phyloP scores from a whole-genome alignment of 352 stramenopile genomes.

The Sclerospora graminicola region DNA sequence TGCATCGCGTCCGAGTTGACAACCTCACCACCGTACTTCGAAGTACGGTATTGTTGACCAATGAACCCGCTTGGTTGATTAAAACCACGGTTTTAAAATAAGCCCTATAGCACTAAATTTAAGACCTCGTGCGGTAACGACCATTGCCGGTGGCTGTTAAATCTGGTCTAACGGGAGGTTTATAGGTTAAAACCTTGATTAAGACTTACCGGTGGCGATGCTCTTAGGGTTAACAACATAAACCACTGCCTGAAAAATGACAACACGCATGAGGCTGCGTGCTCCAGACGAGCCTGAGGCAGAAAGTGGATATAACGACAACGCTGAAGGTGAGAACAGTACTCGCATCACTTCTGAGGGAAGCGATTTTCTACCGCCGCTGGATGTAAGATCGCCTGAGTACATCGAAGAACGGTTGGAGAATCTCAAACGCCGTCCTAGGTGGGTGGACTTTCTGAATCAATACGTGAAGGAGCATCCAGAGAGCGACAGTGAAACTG shows the following conservation, averaged over 20 bases:
- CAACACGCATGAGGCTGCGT: slow-evolving; percentile 38
- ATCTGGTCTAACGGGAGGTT: too few species aligned
- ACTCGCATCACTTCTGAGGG: slow-evolving; percentile 10
- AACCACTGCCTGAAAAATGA: slow-evolving; percentile 16
- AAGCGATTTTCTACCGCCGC: slow-evolving; percentile 23
- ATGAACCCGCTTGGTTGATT: too few species aligned
- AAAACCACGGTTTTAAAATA: too few species aligned
- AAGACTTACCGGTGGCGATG: too few species aligned
- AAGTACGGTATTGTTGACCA: too few species aligned
- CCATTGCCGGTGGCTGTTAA: too few species aligned
- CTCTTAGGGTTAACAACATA: too few species aligned
- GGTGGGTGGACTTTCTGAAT: slow-evolving; percentile 54
- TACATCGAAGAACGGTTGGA: slow-evolving; percentile 80
- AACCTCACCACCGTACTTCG: too few species aligned
- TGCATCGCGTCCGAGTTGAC: too few species aligned
- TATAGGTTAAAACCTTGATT: too few species aligned
- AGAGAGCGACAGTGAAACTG: slow-evolving; percentile 28
- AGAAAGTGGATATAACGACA: slow-evolving; percentile 21
- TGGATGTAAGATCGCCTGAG: slow-evolving; percentile 67
- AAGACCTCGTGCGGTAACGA: too few species aligned
- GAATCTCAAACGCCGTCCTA: slow-evolving; percentile 72
- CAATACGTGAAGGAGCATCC: slow-evolving; percentile 56
- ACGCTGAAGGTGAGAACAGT: slow-evolving; percentile 3
- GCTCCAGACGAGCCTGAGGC: slow-evolving; percentile 46
- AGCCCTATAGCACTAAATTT: too few species aligned